phyloP scores from a whole-genome alignment of 495 filamentous ascomycete genomes.

The Neurospora sp. region DNA sequence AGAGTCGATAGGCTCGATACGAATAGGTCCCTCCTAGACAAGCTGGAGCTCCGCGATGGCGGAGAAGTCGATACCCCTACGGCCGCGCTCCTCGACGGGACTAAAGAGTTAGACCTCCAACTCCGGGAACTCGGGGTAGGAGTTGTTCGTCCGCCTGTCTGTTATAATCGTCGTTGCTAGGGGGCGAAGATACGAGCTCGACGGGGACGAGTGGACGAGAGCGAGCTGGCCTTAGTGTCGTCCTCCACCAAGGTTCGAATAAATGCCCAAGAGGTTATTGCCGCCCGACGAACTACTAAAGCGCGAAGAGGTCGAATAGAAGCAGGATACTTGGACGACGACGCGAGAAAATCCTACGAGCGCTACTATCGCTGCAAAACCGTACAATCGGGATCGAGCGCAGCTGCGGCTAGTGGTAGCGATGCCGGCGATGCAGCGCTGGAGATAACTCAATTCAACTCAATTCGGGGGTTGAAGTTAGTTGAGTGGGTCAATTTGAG shows the following conservation, averaged over 20 bases:
- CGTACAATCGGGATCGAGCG: background rate
- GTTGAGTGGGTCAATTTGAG: too few relatives aligned
- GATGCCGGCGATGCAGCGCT: too few relatives aligned
- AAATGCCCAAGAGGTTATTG: background rate
- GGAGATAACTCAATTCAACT: too few relatives aligned
- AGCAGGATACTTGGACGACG: background rate
- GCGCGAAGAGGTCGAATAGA: background rate
- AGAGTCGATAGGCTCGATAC: constrained; percentile 44
- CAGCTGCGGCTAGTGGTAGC: background rate
- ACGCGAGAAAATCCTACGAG: background rate
- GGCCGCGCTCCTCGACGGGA: constrained; percentile 24
- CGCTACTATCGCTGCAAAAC: background rate
- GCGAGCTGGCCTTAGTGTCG: too few relatives aligned
- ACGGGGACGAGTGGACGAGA: too few relatives aligned
- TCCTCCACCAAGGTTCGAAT: background rate
- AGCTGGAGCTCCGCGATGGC: constrained; percentile 51
- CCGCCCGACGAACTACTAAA: background rate
- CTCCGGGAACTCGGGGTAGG: constrained; percentile 43
- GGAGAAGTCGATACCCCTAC: constrained; percentile 36
- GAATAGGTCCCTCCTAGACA: constrained; percentile 44
- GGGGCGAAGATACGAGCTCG: too few relatives aligned
- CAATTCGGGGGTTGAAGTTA: too few relatives aligned
- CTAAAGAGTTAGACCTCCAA: constrained; percentile 71
- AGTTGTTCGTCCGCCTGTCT: too few relatives aligned
- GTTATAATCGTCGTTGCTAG: too few relatives aligned